Evolutionary conservation across 2,329 filamentous ascomycete genomes (phyloP).

Genomic region (Monosporascus sp.): DNA sequence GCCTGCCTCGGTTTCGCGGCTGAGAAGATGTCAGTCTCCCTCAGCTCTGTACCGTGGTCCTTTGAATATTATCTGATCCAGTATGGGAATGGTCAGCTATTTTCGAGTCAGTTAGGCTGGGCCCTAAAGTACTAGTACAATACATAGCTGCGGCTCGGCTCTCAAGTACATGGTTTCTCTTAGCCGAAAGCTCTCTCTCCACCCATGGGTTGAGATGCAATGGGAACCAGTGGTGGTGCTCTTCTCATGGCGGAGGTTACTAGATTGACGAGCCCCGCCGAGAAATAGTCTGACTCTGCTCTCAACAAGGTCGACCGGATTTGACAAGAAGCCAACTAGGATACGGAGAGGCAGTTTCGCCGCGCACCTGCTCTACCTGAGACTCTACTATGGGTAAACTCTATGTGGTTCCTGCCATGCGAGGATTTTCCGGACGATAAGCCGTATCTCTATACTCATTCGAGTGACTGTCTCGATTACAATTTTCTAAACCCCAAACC

Average conservation of each 20-base stretch:
- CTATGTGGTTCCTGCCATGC: not conserved
- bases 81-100: too few relatives aligned
- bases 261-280: too few relatives aligned
- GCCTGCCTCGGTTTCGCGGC: too few relatives aligned
- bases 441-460: too few relatives aligned
- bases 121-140: not conserved
- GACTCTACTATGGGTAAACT: not conserved
- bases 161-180: not conserved
- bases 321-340: too few relatives aligned
- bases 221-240: not conserved
- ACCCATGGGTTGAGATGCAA: not conserved
- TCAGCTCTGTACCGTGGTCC: too few relatives aligned
- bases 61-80: too few relatives aligned
- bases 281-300: not conserved
- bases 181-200: not conserved
- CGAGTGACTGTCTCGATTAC: too few relatives aligned
- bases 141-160: not conserved
- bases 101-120: too few relatives aligned
- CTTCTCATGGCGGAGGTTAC: not conserved
- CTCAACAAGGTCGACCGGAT: not conserved
- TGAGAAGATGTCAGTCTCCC: too few relatives aligned
- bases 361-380: not conserved
- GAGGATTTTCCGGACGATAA: conserved; percentile 8
- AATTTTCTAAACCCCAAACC: too few relatives aligned
- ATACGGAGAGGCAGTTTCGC: not conserved